A percentile compares a stretch with the other conserved stretches of the same genome.
These are phyloP conservation scores for Claviceps maximensis DNA, from an alignment of 2,329 filamentous ascomycete genomes.

Conservation along the genomic window DNA sequence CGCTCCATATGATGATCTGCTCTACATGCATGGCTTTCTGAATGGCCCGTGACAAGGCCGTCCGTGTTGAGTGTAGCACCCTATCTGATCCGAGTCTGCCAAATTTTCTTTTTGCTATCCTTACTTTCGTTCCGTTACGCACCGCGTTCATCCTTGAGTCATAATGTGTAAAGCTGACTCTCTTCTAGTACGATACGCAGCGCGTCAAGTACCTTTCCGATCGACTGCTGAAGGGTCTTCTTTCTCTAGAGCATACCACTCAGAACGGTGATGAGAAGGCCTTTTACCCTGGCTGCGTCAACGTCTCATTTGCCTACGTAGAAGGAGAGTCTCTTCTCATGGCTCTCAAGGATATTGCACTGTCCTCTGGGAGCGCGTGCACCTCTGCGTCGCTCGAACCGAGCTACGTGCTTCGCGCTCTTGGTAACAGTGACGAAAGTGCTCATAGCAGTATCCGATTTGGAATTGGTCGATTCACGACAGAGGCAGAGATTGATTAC, in stretches of 20 bases:
- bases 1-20: constrained; percentile 57
- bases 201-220: constrained; percentile 74
- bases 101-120: background rate
- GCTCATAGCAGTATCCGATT: constrained; percentile 97
- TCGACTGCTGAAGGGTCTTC: constrained; percentile 65
- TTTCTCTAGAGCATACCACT: constrained; percentile 80
- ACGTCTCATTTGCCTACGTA: constrained; percentile 96
- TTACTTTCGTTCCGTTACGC: too few relatives aligned
- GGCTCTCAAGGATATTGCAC: constrained; percentile 94
- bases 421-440: constrained; percentile 93
- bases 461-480: constrained; percentile 93
- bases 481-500: constrained; percentile 90
- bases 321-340: constrained; percentile 96
- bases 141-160: background rate
- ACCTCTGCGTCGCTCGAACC: constrained; percentile 94
- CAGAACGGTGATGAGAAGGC: constrained; percentile 74
- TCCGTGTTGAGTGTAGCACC: constrained; percentile 52
- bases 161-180: constrained; percentile 12
- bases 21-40: constrained; percentile 85
- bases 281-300: constrained; percentile 94
- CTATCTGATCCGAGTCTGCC: constrained; percentile 39
- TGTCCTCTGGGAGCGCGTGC: constrained; percentile 93
- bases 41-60: constrained; percentile 51
- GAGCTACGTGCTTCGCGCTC: constrained; percentile 84
- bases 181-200: constrained; percentile 74